Base-by-base conservation (phyloP, 176 grass and related monocot genomes). In the Ensete ventricosum region DNA sequence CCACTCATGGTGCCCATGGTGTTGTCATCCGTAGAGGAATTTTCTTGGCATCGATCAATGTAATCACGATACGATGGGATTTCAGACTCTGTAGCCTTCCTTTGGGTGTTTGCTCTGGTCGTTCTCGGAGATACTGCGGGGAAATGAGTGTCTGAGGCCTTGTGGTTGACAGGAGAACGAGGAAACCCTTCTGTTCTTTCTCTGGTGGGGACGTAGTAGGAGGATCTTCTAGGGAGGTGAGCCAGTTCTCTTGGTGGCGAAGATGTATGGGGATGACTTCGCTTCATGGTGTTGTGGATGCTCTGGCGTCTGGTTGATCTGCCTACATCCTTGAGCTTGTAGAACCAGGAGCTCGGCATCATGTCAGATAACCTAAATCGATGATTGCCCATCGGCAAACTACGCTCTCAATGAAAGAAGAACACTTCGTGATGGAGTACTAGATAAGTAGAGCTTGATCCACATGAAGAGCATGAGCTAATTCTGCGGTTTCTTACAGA, bases 301-400 rank as follows among this genome's bases (percentile, higher is more conserved):
- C 54, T 43, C 34, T 71, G 75, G 34, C 54, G 66, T 62, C 60
- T 72, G 81, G 81, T 74, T 74, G 53, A 6, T 78, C 25, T n/a
- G 16, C 20, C 55, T 70, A 54, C 84, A 72, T 91, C 83, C 77
- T 89, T 92, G 21, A 98, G 88, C 86, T 72, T 87, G 82, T 87
- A 71, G 84, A 98, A 81, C 95, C 90, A 98, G 60, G 81, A 87
- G 73, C 75, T 87, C 19, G 84, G 78, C 79, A 91, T 83, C 72
- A 84, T 82, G 22, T 80, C 69, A 27, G 55, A 64, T 0, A 80
- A 48, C 27, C 78, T 73, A 52, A 80, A 80, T 19, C 55, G 63
- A 26, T 80, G 69, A 13, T 73, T 80, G 4, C 78, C 78, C 78
- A 80, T 80, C 13, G 14, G 22, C 8, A 3, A 16, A 68, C 57